These are phyloP conservation scores for Tetracentron sinense DNA, from an alignment of 164 flowering plant genomes.

Conservation along the genomic window DNA sequence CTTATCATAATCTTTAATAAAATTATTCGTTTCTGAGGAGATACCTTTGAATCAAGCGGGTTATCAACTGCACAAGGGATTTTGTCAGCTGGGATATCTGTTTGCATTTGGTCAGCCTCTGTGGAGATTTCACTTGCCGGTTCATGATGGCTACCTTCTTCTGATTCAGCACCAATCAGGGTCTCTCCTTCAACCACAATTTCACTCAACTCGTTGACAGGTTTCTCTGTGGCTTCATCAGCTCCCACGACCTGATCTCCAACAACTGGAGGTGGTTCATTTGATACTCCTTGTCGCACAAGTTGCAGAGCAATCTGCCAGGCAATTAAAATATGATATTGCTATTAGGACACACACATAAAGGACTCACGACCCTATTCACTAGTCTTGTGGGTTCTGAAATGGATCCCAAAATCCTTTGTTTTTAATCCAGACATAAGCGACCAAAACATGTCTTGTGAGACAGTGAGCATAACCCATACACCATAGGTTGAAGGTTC, in stretches of 20 bases:
- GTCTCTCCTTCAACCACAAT: conserved; percentile 14
- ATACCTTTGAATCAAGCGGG: conserved; percentile 41
- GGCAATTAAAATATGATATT: conserved; percentile 3
- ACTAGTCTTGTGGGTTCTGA: not conserved
- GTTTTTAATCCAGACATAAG: not conserved
- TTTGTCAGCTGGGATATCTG: conserved; percentile 20
- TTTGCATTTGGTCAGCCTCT: conserved; percentile 17
- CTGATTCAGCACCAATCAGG: conserved; percentile 21
- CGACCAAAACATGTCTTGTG: too few species aligned
- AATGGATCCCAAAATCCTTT: not conserved
- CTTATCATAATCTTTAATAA: too few species aligned
- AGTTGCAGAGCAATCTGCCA: conserved; percentile 83
- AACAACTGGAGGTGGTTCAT: conserved; percentile 30
- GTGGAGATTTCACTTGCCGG: conserved; percentile 15
- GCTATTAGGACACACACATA: not conserved
- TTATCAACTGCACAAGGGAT: conserved; percentile 19
- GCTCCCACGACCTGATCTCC: conserved; percentile 19
- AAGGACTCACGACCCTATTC: not conserved
- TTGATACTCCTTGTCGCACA: conserved; percentile 57
- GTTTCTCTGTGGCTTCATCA: conserved; percentile 19
- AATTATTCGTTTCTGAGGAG: not conserved
- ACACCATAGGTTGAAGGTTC: too few species aligned
- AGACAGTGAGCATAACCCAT: not conserved
- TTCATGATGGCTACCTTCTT: conserved; percentile 15
- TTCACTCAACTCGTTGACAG: conserved; percentile 21